Evolutionary conservation across 306 rosid species (phyloP), one percentile per base, ranked within the genome.

Genomic region (Begonia masoniana): DNA sequence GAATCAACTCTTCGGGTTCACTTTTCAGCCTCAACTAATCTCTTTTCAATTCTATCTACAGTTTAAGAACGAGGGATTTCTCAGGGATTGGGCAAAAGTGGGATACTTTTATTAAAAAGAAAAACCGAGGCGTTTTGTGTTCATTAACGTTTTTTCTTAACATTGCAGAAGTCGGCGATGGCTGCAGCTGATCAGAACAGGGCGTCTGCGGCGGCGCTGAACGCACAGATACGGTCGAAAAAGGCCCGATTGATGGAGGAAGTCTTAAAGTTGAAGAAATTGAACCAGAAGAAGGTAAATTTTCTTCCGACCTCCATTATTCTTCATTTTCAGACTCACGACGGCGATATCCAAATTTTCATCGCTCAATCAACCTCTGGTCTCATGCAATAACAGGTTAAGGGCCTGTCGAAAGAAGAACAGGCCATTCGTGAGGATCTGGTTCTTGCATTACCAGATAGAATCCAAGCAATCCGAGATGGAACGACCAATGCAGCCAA

Each of bases 381-480:
- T 21, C 4, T 21, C 24, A 21, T n/a, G 15, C 19, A 17, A 55
- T 41, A 24, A 55, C 77, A 89, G 97, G 84, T 83, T 50, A 91
- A 86, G 63, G 99, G 92, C 52, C 61, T 86, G 10, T 62, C 96
- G 5, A 70, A 47, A 48, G 96, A 85, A 66, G 94, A 91, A 24
- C 60, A 67, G 10, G 84, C 66, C 53, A 14, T 70, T 47, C 85
- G 94, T 47, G 56, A 57, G 13, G 94, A 80, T 45, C 76, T 86
- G 42, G 86, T 81, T 66, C 47, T 69, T 63, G 75, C 61, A 67
- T 72, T 91, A 62, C 74, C 85, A 2, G 96, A 78, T 56, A 86
- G 88, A 76, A 91, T 91, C 58, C 72, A 78, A 69, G 84, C 79
- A 60, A 85, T 83, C 64, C 84, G 94, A 13, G 92, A 86, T 70